Evolutionary conservation across 352 stramenopile species (phyloP).

Genomic region (Phytophthora podocarpi): DNA sequence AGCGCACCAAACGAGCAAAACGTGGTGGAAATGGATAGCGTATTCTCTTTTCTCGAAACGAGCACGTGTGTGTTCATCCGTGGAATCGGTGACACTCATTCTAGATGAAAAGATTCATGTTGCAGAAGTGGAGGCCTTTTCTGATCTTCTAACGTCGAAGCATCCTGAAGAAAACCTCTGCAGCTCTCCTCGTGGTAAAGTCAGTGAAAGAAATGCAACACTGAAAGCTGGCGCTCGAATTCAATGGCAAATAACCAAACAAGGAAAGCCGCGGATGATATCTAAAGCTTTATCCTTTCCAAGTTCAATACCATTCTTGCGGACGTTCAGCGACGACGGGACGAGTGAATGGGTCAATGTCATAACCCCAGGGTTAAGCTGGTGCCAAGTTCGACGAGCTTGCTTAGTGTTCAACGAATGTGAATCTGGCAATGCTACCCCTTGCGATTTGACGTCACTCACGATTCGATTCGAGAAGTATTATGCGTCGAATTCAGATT

Average conservation of each 20-base stretch:
- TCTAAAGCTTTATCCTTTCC: neutral
- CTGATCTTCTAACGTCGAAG: neutral
- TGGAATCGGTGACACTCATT: neutral
- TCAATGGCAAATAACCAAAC: neutral
- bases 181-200: neutral
- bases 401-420: neutral
- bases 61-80: neutral
- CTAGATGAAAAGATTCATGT: neutral
- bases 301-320: neutral
- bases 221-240: neutral
- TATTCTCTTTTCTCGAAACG: conserved; percentile 1
- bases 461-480: neutral
- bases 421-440: neutral
- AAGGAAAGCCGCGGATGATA: neutral
- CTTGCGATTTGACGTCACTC: neutral
- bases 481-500: neutral
- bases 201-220: neutral
- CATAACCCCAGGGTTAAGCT: neutral
- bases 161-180: neutral
- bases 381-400: neutral
- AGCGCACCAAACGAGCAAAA: neutral
- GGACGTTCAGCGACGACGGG: conserved; percentile 5
- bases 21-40: neutral
- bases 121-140: neutral
- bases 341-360: neutral